phyloP scores from a whole-genome alignment of 2,329 filamentous ascomycete species.

The Canariomyces notabilis region DNA sequence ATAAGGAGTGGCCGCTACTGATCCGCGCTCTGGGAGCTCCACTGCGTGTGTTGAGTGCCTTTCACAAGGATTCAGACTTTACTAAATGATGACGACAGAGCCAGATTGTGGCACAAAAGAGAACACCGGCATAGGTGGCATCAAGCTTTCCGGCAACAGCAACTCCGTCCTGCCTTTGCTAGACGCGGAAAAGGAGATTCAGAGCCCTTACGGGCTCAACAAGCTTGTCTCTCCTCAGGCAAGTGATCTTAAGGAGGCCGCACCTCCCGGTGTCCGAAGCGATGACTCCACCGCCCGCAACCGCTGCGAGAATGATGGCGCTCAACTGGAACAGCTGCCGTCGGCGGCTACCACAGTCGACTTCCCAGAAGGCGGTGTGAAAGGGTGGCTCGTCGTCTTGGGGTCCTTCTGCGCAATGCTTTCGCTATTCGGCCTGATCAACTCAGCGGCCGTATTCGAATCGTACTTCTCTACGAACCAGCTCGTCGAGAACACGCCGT shows the following conservation, averaged over 20 bases:
- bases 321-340: slow-evolving; percentile 12
- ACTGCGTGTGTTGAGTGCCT: too few relatives aligned
- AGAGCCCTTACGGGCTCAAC: background rate
- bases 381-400: slow-evolving; percentile 72
- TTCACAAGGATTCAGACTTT: too few relatives aligned
- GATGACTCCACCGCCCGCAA: slow-evolving; percentile 1
- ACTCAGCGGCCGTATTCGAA: slow-evolving; percentile 71
- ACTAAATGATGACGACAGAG: slow-evolving; percentile 3
- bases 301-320: slow-evolving; percentile 4
- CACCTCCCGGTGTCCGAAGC: background rate
- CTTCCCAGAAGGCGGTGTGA: slow-evolving; percentile 70
- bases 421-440: slow-evolving; percentile 67
- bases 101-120: background rate
- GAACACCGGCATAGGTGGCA: slow-evolving; percentile 3
- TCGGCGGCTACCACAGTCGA: slow-evolving; percentile 23
- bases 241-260: background rate
- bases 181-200: slow-evolving; percentile 3
- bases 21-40: too few relatives aligned
- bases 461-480: slow-evolving; percentile 71
- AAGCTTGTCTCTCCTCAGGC: background rate
- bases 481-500: slow-evolving; percentile 59
- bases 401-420: slow-evolving; percentile 69
- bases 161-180: slow-evolving; percentile 1
- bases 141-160: background rate
- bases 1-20: too few relatives aligned